Evolutionary conservation across 441 rosid genomes (phyloP).

Genomic region (Syzygium syzygioides): DNA sequence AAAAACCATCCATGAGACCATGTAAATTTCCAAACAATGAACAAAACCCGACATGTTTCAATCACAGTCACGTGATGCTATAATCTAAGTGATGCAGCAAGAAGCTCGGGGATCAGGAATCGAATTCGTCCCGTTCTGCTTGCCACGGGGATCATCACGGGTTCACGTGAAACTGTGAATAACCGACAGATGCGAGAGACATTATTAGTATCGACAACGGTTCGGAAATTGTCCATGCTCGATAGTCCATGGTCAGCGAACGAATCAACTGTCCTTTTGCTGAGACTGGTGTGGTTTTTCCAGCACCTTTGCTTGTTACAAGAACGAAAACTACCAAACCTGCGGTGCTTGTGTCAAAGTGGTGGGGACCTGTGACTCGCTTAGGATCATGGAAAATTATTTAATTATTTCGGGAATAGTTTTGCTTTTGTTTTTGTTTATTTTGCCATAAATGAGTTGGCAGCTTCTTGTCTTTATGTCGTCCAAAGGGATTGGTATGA

Average conservation of each 20-base stretch:
- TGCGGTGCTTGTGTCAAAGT: not conserved
- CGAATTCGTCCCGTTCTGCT: too few species aligned
- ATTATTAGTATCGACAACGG: not conserved
- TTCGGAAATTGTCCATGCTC: not conserved
- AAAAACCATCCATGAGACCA: not conserved
- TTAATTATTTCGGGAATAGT: not conserved
- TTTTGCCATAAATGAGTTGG: not conserved
- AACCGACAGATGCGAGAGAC: not conserved
- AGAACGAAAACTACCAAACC: not conserved
- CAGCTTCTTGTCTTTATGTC: not conserved
- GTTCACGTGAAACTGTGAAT: not conserved
- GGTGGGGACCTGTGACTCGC: not conserved
- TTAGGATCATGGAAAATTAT: not conserved
- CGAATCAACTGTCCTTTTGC: not conserved
- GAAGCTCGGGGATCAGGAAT: too few species aligned
- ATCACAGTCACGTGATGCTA: not conserved
- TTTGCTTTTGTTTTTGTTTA: too few species aligned
- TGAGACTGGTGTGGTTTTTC: not conserved
- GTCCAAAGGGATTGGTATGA: not conserved
- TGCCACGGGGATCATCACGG: not conserved
- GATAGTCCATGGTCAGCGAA: too few species aligned
- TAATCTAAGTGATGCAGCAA: too few species aligned
- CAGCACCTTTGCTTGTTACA: not conserved
- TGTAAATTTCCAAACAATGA: not conserved
- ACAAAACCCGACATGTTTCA: not conserved